phyloP scores from a whole-genome alignment of 164 flowering plant species.

The Annona squamosa region DNA sequence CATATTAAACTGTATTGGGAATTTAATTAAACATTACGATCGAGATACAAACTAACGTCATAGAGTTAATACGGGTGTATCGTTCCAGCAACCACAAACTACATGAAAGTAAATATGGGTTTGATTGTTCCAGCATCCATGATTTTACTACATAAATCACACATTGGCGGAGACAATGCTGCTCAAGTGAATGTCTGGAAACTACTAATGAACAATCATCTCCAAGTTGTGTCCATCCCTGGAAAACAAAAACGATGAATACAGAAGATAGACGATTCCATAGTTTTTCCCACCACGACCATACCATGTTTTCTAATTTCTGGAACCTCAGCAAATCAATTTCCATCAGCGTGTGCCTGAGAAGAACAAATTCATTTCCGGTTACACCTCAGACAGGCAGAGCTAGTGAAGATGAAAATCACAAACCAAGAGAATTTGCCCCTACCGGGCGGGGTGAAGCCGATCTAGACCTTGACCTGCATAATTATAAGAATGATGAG shows the following conservation, averaged over 20 bases:
- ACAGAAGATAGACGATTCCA: neutral
- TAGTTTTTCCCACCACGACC: neutral
- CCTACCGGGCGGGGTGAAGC: conserved; percentile 32
- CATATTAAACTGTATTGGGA: neutral
- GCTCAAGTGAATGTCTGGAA: neutral
- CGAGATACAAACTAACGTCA: neutral
- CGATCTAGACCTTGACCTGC: conserved; percentile 39
- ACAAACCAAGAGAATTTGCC: too few relatives aligned
- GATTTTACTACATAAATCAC: neutral
- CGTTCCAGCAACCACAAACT: neutral
- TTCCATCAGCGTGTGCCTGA: conserved; percentile 8
- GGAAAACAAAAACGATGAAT: neutral
- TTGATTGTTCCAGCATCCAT: neutral
- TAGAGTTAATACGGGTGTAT: neutral
- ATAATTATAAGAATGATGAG: conserved; percentile 6
- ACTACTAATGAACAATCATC: neutral
- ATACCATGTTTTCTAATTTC: neutral
- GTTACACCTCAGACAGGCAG: neutral
- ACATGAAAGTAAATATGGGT: neutral
- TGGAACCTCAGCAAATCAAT: neutral
- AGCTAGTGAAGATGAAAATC: neutral
- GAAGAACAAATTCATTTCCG: conserved; percentile 1
- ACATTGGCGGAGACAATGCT: neutral
- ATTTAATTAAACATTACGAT: neutral
- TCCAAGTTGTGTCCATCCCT: neutral